These are phyloP conservation scores for Heteromeles arbutifolia DNA, from an alignment of 306 rosid species.

Conservation along the genomic window DNA sequence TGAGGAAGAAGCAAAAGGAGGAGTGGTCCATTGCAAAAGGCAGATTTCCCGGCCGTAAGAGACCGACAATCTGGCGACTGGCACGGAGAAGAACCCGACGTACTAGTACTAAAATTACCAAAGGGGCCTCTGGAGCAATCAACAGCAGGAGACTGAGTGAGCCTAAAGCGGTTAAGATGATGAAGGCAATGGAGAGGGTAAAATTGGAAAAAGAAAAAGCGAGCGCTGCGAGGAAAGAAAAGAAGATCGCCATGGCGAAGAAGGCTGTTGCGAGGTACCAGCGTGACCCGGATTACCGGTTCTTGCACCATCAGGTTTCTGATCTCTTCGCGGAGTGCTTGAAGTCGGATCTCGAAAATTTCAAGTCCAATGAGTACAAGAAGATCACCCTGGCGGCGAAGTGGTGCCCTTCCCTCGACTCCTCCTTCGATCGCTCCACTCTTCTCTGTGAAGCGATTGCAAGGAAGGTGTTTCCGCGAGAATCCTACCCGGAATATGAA, in stretches of 20 bases:
- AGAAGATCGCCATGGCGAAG: constrained; percentile 32
- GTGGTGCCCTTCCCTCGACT: constrained; percentile 63
- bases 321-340: constrained; percentile 39
- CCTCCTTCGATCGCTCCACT: constrained; percentile 40
- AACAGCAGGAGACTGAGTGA: background rate
- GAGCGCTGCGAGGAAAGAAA: constrained; percentile 21
- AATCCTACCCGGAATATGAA: constrained; percentile 28
- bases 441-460: constrained; percentile 50
- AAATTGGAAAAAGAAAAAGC: constrained; percentile 21
- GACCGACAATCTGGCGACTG: background rate
- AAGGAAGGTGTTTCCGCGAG: constrained; percentile 37
- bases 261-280: constrained; percentile 30
- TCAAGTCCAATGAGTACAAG: constrained; percentile 6
- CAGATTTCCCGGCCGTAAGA: background rate
- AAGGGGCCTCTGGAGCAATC: background rate
- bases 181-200: background rate
- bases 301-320: constrained; percentile 32
- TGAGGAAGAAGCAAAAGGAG: constrained; percentile 6
- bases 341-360: constrained; percentile 31
- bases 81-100: background rate
- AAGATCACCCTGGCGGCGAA: constrained; percentile 49
- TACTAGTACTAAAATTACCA: background rate
- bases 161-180: background rate
- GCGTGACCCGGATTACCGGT: constrained; percentile 21
- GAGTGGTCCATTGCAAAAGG: constrained; percentile 4